Base-by-base conservation (phyloP, 257 asterid species). In the Nicotiana attenuata region DNA sequence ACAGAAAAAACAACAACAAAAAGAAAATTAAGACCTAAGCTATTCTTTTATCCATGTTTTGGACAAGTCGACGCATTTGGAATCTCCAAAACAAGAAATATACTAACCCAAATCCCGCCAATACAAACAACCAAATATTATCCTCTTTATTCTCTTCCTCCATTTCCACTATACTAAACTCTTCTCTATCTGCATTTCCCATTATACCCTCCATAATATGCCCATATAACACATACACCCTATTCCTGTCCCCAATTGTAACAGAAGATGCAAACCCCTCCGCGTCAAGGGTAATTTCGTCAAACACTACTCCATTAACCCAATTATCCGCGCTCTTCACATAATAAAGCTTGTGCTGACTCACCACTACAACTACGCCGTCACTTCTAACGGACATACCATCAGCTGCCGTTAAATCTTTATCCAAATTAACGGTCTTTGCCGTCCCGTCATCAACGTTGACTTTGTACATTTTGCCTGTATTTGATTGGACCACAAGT, bases 41-140 rank as follows among this genome's bases (percentile, higher is more conserved):
- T 50, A 78, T 87, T 86, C 94, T 96, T 93, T 96, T 96, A 90
- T 92, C 85, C 97, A 96, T 85, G 69, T 85, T 91, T 1, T 84
- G 80, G 20, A 82, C 90, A 47, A 96, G 95, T 22, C 81, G 83
- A 26, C 87, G 82, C 98, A 94, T 94, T 84, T 96, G 99, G 38
- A 94, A 93, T 87, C 97, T 96, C 99, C 98, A 94, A 31, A 92
- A 41, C 89, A 86, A 13, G 92, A 94, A 91, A 86, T 94, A 96
- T 69, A 86, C 87, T 15, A 94, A 80, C 1, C 99, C 98, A 75
- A 94, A 82, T 69, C 97, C 99, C 76, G 94, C 67, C 82, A 92
- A 79, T 5, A 92, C 91, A 77, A 86, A 90, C 26, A 96, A 53
- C 99, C 98, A 96, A 77, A 90, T 83, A 8, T 83, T 86, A 66